Evolutionary conservation across 176 grass and related monocot species (phyloP).

Genomic region (Lolium perenne): DNA sequence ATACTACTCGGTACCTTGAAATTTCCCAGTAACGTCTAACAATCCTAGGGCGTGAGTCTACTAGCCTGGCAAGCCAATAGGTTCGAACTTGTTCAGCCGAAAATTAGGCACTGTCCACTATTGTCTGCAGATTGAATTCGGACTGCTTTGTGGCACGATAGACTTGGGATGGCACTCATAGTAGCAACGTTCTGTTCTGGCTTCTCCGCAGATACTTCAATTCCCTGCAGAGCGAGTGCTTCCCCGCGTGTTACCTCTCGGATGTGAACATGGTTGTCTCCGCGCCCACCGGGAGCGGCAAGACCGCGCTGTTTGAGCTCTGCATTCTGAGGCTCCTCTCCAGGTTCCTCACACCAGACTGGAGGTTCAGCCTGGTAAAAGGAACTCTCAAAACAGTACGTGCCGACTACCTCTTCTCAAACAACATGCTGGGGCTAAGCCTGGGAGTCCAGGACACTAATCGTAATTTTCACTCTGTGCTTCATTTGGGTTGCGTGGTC

Average conservation of each 20-base stretch:
- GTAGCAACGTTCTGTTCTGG: slow-evolving; percentile 9
- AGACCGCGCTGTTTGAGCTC: slow-evolving; percentile 93
- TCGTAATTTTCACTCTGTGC: slow-evolving; percentile 11
- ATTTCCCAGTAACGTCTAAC: neutral
- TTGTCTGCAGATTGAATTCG: neutral
- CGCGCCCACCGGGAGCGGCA: slow-evolving; percentile 93
- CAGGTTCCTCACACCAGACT: slow-evolving; percentile 76
- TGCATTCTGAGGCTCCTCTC: slow-evolving; percentile 91
- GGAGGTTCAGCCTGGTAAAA: slow-evolving; percentile 70
- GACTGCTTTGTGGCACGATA: neutral
- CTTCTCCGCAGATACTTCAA: slow-evolving; percentile 82
- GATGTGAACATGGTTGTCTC: slow-evolving; percentile 97
- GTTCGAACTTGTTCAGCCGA: neutral
- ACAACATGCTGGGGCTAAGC: neutral
- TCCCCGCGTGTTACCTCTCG: slow-evolving; percentile 72
- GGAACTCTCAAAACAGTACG: slow-evolving; percentile 93
- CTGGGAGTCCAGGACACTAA: neutral
- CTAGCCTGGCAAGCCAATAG: neutral
- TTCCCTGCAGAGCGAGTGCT: slow-evolving; percentile 95
- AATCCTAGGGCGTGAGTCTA: neutral
- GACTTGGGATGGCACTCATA: neutral
- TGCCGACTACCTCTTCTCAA: slow-evolving; percentile 29
- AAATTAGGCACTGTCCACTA: neutral
- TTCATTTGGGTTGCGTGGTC: slow-evolving; percentile 36
- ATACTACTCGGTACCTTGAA: neutral